These are phyloP conservation scores for Microascus cirrosus DNA, from an alignment of 2,329 filamentous ascomycete species.

Conservation along the genomic window DNA sequence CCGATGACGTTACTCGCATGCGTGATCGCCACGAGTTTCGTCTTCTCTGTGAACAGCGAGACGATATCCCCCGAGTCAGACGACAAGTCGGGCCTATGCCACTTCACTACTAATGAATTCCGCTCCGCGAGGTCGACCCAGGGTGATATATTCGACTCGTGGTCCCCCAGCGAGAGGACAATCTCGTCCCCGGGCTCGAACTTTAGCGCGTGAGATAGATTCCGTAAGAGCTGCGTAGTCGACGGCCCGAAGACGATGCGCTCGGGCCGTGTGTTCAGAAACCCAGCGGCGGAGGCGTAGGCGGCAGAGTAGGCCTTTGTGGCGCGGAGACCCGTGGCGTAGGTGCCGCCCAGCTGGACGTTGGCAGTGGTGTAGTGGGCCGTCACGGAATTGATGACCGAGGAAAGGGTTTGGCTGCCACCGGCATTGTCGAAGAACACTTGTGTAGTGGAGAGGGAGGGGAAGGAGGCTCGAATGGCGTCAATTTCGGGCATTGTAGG, in stretches of 20 bases:
- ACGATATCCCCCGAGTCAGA: conserved; percentile 38
- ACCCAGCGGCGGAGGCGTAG: conserved; percentile 54
- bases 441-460: conserved; percentile 54
- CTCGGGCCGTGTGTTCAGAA: conserved; percentile 54
- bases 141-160: conserved; percentile 66
- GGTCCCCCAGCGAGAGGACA: conserved; percentile 60
- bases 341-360: conserved; percentile 65
- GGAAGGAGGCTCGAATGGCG: conserved; percentile 50
- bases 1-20: conserved; percentile 67
- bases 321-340: conserved; percentile 47
- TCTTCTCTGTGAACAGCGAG: conserved; percentile 48
- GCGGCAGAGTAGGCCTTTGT: conserved; percentile 49
- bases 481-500: conserved; percentile 29
- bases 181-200: conserved; percentile 52
- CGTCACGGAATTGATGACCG: conserved; percentile 54
- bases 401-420: conserved; percentile 57
- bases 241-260: conserved; percentile 66
- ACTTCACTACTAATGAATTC: conserved; percentile 52
- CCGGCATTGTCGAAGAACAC: conserved; percentile 72
- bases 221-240: conserved; percentile 67
- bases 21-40: conserved; percentile 60
- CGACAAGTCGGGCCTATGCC: conserved; percentile 44
- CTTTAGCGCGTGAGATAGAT: conserved; percentile 41
- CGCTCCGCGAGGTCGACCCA: conserved; percentile 60
- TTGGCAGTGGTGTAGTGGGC: conserved; percentile 58